These are phyloP conservation scores for Hypoxylon subgilvum DNA, from an alignment of 495 filamentous ascomycete genomes.

Conservation along the genomic window DNA sequence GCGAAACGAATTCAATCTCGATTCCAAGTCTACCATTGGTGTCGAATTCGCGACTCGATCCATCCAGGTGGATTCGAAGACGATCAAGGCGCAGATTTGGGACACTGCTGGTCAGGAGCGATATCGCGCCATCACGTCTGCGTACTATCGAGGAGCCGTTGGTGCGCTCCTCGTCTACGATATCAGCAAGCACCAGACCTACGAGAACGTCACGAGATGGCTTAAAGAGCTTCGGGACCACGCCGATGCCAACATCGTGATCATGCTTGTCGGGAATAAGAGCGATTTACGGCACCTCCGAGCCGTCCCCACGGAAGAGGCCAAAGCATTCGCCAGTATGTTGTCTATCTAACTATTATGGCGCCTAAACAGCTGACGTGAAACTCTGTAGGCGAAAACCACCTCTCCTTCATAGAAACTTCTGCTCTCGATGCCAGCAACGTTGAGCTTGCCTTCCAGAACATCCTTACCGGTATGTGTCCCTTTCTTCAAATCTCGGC, in stretches of 20 bases:
- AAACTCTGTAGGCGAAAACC: slow-evolving; percentile 77
- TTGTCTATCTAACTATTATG: slow-evolving; percentile 14
- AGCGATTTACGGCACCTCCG: slow-evolving; percentile 98
- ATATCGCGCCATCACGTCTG: slow-evolving; percentile 98
- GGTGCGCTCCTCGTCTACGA: slow-evolving; percentile 98
- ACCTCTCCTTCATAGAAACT: slow-evolving; percentile 97
- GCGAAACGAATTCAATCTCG: slow-evolving; percentile 99
- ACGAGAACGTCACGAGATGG: slow-evolving; percentile 99
- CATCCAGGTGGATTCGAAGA: slow-evolving; percentile 99
- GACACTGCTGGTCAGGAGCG: slow-evolving; percentile 99
- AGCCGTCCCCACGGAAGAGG: slow-evolving; percentile 97
- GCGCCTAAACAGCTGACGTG: slow-evolving; percentile 31
- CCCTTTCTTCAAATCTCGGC: slow-evolving; percentile 2
- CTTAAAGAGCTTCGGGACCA: slow-evolving; percentile 98
- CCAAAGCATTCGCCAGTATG: slow-evolving; percentile 97
- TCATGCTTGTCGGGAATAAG: slow-evolving; percentile 99
- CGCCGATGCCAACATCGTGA: slow-evolving; percentile 98
- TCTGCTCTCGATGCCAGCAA: slow-evolving; percentile 99
- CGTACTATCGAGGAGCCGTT: slow-evolving; percentile 97
- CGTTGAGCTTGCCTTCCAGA: slow-evolving; percentile 99
- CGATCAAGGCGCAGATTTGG: slow-evolving; percentile 99
- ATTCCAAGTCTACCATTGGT: slow-evolving; percentile 99
- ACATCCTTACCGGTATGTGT: slow-evolving; percentile 90
- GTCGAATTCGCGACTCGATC: slow-evolving; percentile 99
- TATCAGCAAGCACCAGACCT: slow-evolving; percentile 99